A percentile compares a stretch with the other conserved stretches of the same genome.
These are phyloP conservation scores for Cicer chorassanicum DNA, from an alignment of 306 rosid genomes.

Conservation along the genomic window DNA sequence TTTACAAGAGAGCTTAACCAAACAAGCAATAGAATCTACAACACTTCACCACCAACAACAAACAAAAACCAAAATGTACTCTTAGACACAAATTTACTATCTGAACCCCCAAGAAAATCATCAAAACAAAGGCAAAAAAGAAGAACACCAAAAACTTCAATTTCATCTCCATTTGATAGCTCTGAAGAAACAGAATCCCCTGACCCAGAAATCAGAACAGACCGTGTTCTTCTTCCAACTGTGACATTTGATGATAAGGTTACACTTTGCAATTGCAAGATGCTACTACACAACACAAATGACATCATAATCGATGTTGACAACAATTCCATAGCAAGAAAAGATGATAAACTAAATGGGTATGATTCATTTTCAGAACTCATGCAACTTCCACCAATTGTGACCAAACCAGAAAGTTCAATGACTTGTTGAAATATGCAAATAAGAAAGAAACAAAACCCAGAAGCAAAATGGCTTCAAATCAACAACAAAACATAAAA, in stretches of 20 bases:
- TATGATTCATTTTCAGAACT: conserved; percentile 55
- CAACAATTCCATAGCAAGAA: conserved; percentile 50
- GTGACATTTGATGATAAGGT: conserved; percentile 49
- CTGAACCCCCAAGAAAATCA: conserved; percentile 63
- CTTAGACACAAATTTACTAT: conserved; percentile 40
- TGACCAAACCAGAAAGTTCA: conserved; percentile 61
- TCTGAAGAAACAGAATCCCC: conserved; percentile 53
- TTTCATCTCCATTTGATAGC: conserved; percentile 51
- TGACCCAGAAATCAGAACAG: conserved; percentile 74
- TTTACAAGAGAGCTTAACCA: conserved; percentile 69
- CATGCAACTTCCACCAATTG: conserved; percentile 72
- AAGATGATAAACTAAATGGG: conserved; percentile 45
- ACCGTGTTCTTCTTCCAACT: conserved; percentile 69
- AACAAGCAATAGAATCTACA: conserved; percentile 38
- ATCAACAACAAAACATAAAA: conserved; percentile 27
- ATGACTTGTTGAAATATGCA: conserved; percentile 39
- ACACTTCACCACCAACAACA: conserved; percentile 50
- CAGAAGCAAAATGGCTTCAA: conserved; percentile 43
- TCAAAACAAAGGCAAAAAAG: conserved; percentile 53
- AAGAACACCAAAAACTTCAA: conserved; percentile 46
- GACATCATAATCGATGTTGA: conserved; percentile 72
- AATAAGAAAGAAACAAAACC: conserved; percentile 49
- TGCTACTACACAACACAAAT: conserved; percentile 35
- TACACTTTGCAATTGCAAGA: conserved; percentile 37
- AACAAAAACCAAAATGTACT: conserved; percentile 39